phyloP scores from a whole-genome alignment of 139 green algal species.

The Astrephomene gubernaculifera region DNA sequence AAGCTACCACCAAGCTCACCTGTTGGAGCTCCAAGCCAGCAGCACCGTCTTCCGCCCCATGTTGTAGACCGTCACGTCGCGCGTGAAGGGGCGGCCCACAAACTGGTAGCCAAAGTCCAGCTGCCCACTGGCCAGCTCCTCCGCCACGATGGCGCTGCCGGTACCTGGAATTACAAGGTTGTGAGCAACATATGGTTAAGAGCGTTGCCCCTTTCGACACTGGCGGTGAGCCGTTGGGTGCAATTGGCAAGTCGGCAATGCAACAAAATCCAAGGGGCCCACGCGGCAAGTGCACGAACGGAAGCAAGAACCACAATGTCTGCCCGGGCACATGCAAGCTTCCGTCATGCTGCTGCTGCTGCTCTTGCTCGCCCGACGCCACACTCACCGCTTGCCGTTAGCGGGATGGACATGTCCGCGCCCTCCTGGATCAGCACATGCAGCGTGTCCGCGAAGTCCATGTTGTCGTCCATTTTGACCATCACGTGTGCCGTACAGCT shows the following conservation, averaged over 20 bases:
- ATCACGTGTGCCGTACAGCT: conserved; percentile 42
- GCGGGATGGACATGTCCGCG: conserved; percentile 69
- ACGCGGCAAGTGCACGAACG: too few relatives aligned
- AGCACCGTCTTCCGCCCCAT: conserved; percentile 62
- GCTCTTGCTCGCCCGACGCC: not conserved
- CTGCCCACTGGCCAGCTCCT: conserved; percentile 56
- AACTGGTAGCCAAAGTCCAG: conserved; percentile 84
- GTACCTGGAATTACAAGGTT: conserved; percentile 43
- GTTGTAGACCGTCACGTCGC: conserved; percentile 71
- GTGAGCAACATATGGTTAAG: too few relatives aligned
- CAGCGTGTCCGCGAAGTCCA: conserved; percentile 74
- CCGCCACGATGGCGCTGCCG: conserved; percentile 74
- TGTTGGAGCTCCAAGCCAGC: conserved; percentile 71
- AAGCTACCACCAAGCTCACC: too few relatives aligned
- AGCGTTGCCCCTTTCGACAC: too few relatives aligned
- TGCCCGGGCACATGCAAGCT: too few relatives aligned
- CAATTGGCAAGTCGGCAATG: too few relatives aligned
- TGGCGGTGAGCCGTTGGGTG: too few relatives aligned
- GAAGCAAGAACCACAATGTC: too few relatives aligned
- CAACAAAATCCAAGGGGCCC: too few relatives aligned
- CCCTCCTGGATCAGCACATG: conserved; percentile 84
- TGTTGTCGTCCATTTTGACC: conserved; percentile 58
- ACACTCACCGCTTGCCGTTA: conserved; percentile 67
- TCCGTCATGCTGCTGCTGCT: too few relatives aligned
- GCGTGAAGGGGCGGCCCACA: conserved; percentile 66